Percentiles rank a stretch among this genome's conserved stretches.
phyloP scores from a whole-genome alignment of 2,329 filamentous ascomycete species.

The Diaporthe sp. region DNA sequence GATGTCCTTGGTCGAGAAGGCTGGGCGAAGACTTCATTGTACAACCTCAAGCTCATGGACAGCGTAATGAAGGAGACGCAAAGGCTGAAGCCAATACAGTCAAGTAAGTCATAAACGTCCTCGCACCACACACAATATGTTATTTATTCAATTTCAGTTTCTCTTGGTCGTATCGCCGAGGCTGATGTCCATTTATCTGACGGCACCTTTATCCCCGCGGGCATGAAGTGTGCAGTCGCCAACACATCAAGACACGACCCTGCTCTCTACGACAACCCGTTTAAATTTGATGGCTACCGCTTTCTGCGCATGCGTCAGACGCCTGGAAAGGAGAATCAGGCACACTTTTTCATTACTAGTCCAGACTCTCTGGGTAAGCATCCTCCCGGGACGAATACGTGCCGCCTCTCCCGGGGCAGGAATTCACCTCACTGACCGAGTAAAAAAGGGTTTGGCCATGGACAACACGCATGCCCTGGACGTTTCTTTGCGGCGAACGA shows the following conservation, averaged over 20 bases:
- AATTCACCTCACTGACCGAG: too few relatives aligned
- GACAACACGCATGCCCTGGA: not conserved
- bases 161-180: conserved; percentile 3
- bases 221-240: not conserved
- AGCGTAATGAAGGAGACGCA: not conserved
- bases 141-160: not conserved
- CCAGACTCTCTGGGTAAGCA: not conserved
- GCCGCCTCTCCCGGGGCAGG: too few relatives aligned
- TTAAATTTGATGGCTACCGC: not conserved
- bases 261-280: not conserved
- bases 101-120: not conserved
- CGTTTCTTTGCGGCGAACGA: conserved; percentile 1
- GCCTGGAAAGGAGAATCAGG: not conserved
- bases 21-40: conserved; percentile 1
- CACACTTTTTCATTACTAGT: not conserved
- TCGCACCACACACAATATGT: not conserved
- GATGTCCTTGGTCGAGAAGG: not conserved
- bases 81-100: not conserved
- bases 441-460: too few relatives aligned
- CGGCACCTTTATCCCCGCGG: not conserved
- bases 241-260: not conserved
- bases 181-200: not conserved
- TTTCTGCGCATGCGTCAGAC: not conserved
- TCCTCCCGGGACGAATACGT: not conserved
- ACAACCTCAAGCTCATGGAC: conserved; percentile 1